Evolutionary conservation across 1,139 yeast species (phyloP).

Genomic region (Yamadazyma triangularis): DNA sequence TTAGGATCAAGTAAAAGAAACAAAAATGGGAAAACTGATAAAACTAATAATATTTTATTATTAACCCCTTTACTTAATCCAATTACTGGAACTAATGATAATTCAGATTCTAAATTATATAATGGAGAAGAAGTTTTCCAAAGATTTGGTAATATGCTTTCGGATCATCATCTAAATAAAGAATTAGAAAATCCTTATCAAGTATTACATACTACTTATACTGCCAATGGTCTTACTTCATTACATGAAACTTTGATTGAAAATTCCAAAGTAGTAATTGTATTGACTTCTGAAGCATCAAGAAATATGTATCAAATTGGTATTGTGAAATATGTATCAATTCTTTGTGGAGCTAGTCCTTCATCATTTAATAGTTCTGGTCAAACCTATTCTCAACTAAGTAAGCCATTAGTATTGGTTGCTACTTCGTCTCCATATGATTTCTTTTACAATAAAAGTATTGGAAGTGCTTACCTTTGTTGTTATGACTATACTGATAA

Average conservation of each 20-base stretch:
- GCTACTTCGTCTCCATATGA: constrained; percentile 67
- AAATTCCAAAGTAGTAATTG: constrained; percentile 51
- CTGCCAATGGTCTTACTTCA: constrained; percentile 60
- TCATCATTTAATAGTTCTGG: constrained; percentile 23
- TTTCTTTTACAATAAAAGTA: constrained; percentile 49
- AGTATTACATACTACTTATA: constrained; percentile 58
- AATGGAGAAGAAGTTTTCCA: constrained; percentile 59
- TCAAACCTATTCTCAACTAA: constrained; percentile 19
- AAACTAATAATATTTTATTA: constrained; percentile 38
- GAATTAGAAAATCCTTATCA: constrained; percentile 30
- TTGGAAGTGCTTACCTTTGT: constrained; percentile 58
- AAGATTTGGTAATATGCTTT: constrained; percentile 39
- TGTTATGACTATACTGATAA: constrained; percentile 57
- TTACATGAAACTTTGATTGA: constrained; percentile 56
- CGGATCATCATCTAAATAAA: constrained; percentile 28
- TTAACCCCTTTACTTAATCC: constrained; percentile 53
- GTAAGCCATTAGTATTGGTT: constrained; percentile 54
- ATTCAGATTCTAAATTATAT: constrained; percentile 22
- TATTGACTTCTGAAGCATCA: constrained; percentile 59
- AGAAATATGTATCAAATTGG: constrained; percentile 66
- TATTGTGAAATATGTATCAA: constrained; percentile 53
- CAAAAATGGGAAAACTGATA: constrained; percentile 11
- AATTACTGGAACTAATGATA: constrained; percentile 20
- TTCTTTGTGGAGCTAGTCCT: constrained; percentile 51
- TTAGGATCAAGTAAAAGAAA: constrained; percentile 6